These are phyloP conservation scores for Eurotiales sp. DNA, from an alignment of 2,329 filamentous ascomycete genomes.

Conservation along the genomic window DNA sequence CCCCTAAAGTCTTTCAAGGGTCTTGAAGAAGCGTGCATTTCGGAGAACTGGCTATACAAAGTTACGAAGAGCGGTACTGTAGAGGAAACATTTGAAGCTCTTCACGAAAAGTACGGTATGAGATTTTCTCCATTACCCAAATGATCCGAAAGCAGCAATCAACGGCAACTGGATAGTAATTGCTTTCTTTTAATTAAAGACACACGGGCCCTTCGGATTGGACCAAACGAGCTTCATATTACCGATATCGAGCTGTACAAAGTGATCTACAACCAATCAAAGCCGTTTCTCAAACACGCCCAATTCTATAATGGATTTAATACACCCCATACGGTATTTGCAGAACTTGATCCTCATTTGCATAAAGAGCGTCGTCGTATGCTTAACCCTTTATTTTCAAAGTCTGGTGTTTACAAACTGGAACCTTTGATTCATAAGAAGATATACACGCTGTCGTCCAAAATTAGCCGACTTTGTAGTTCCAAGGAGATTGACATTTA, in stretches of 20 bases:
- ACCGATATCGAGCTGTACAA: slow-evolving; percentile 10
- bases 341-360: slow-evolving; percentile 9
- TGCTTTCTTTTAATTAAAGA: background rate
- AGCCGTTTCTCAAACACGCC: slow-evolving; percentile 8
- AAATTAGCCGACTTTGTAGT: too few relatives aligned
- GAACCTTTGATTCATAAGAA: too few relatives aligned
- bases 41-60: background rate
- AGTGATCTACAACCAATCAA: slow-evolving; percentile 13
- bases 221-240: slow-evolving; percentile 14
- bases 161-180: too few relatives aligned
- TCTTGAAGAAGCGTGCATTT: background rate
- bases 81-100: background rate
- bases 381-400: slow-evolving; percentile 20
- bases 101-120: background rate
- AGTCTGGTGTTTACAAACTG: slow-evolving; percentile 10
- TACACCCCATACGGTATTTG: slow-evolving; percentile 9
- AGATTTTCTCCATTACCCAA: background rate
- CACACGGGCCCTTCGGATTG: slow-evolving; percentile 5
- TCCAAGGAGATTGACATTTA: too few relatives aligned
- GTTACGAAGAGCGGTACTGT: background rate
- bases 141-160: background rate
- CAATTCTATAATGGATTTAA: slow-evolving; percentile 10
- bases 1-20: background rate
- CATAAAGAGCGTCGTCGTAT: slow-evolving; percentile 17
- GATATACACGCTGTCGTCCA: too few relatives aligned